A percentile compares a stretch with the other conserved stretches of the same genome.
Evolutionary conservation across 345 rosid species (phyloP).

Genomic region (Eucalyptus camaldulensis): DNA sequence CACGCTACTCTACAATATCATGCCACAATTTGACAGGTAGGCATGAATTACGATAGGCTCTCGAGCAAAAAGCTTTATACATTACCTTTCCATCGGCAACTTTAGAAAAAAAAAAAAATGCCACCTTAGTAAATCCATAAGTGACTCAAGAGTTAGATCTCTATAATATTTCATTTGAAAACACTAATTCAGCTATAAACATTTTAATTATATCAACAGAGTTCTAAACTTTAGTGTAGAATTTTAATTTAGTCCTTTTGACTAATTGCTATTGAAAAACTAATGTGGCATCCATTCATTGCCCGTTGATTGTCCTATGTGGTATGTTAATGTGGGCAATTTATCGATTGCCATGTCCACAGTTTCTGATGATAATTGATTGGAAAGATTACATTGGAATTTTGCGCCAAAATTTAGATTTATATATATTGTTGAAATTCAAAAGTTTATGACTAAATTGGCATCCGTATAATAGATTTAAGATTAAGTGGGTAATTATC

Average conservation of each 20-base stretch:
- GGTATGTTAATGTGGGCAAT: neutral
- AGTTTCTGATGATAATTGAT: fast-evolving
- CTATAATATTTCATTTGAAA: neutral
- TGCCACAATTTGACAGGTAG: neutral
- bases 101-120: neutral
- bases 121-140: neutral
- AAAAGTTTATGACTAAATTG: fast-evolving
- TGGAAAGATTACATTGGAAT: neutral
- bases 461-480: fast-evolving
- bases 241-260: fast-evolving
- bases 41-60: neutral
- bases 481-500: neutral
- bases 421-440: fast-evolving
- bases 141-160: neutral
- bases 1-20: neutral
- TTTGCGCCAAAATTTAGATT: fast-evolving
- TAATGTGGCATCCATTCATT: fast-evolving
- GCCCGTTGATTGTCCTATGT: fast-evolving
- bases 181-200: fast-evolving
- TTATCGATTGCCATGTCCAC: fast-evolving
- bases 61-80: neutral
- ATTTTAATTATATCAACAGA: neutral
- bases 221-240: fast-evolving
- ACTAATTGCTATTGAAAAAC: neutral
- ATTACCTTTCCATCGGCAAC: neutral